Evolutionary conservation across 2,329 filamentous ascomycete genomes (phyloP).

Genomic region (Xylaria sp.): DNA sequence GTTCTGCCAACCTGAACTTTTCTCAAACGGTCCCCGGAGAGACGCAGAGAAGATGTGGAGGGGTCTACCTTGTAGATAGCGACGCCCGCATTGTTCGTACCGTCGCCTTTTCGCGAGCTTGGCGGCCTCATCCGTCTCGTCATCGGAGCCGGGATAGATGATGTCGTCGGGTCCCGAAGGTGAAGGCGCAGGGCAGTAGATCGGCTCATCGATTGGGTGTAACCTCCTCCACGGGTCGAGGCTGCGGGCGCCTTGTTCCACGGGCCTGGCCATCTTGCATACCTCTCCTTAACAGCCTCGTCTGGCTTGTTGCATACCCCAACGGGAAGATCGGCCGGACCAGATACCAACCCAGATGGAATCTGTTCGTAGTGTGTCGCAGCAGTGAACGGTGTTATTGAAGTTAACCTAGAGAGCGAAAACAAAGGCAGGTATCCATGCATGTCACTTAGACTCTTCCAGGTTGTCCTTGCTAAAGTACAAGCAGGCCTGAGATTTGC

Average conservation of each 20-base stretch:
- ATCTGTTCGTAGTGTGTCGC: background rate
- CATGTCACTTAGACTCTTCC: background rate
- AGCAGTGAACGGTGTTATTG: background rate
- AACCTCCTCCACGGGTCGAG: slow-evolving; percentile 22
- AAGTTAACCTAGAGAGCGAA: background rate
- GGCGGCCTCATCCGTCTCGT: slow-evolving; percentile 46
- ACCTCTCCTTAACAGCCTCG: slow-evolving; percentile 5
- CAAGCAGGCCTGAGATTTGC: background rate
- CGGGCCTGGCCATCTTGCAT: slow-evolving; percentile 10
- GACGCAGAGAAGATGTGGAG: slow-evolving; percentile 56
- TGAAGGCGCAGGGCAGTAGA: slow-evolving; percentile 43
- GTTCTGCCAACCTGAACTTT: slow-evolving; percentile 45
- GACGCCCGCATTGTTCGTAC: slow-evolving; percentile 54
- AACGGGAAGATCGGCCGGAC: background rate
- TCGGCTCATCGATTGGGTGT: slow-evolving; percentile 34
- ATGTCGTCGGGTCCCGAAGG: slow-evolving; percentile 39
- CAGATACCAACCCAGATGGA: background rate
- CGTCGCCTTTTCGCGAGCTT: slow-evolving; percentile 46
- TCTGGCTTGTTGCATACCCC: slow-evolving; percentile 6
- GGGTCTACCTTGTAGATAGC: slow-evolving; percentile 51
- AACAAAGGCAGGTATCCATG: background rate
- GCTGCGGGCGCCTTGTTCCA: slow-evolving; percentile 20
- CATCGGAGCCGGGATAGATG: slow-evolving; percentile 52
- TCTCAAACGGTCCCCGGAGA: slow-evolving; percentile 57
- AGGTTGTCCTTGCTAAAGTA: background rate